Conservation (phyloP, 1,284 basidiomycete genomes). For the Fomitiporia mediterranea region DNA sequence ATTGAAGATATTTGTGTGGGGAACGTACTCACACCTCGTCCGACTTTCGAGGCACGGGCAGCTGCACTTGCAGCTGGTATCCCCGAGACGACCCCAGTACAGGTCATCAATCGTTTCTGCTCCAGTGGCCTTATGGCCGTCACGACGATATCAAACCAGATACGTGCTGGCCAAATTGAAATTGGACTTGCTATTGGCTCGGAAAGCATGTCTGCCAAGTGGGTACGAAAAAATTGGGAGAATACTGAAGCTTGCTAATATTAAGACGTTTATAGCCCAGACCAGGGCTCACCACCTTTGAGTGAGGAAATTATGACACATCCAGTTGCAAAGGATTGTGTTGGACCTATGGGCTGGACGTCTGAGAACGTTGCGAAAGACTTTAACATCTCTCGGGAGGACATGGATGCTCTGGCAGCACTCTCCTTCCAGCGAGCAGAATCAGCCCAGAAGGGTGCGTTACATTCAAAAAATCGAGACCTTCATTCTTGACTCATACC, state of each 20-base stretch:
- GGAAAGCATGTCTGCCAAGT: constrained; percentile 83
- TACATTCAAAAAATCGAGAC: constrained; percentile 42
- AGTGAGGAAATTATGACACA: constrained; percentile 56
- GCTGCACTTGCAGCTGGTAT: constrained; percentile 80
- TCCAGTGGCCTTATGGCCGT: constrained; percentile 74
- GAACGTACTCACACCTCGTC: constrained; percentile 56
- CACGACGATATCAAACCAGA: constrained; percentile 75
- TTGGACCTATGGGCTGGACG: constrained; percentile 83
- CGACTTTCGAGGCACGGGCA: constrained; percentile 63
- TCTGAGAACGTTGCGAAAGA: constrained; percentile 77
- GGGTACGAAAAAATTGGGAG: constrained; percentile 23
- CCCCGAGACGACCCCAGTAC: constrained; percentile 70
- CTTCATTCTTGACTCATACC: too few species aligned
- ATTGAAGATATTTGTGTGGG: constrained; percentile 81
- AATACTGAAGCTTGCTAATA: constrained; percentile 1
- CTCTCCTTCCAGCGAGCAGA: constrained; percentile 75
- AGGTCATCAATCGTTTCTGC: constrained; percentile 77
- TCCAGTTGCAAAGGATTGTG: constrained; percentile 44
- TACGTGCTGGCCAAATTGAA: constrained; percentile 78
- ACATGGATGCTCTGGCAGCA: constrained; percentile 85
- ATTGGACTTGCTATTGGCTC: constrained; percentile 81
- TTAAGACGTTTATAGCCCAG: constrained; percentile 43
- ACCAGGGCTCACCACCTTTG: constrained; percentile 55
- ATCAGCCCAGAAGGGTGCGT: constrained; percentile 34
- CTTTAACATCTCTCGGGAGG: constrained; percentile 75